A percentile compares a stretch with the other conserved stretches of the same genome.
phyloP scores from a whole-genome alignment of 805 yeast species.

The Barnettozyma salicaria region DNA sequence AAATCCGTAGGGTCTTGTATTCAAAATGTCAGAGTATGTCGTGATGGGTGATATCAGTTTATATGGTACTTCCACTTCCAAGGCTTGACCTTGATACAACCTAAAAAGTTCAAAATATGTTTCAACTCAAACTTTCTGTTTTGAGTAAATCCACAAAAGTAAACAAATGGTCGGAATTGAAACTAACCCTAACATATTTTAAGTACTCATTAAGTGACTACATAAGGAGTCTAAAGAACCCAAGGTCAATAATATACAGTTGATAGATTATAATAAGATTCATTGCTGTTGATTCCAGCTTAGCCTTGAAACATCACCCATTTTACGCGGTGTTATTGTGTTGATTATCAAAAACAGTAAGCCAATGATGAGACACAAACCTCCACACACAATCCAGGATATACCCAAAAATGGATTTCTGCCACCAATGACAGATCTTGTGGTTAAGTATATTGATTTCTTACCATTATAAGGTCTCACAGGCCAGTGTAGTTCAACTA shows the following conservation, averaged over 20 bases:
- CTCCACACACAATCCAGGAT: conserved; percentile 72
- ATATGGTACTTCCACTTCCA: no score
- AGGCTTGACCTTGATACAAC: no score
- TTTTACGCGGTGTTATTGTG: conserved; percentile 58
- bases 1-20: no score
- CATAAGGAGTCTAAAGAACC: no score
- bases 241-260: not conserved
- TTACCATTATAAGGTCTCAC: conserved; percentile 62
- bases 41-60: no score
- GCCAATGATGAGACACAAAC: conserved; percentile 55
- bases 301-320: conserved; percentile 64
- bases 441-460: conserved; percentile 60
- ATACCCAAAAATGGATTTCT: conserved; percentile 68
- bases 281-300: conserved; percentile 60
- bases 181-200: no score
- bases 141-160: no score
- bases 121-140: no score
- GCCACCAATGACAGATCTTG: conserved; percentile 71
- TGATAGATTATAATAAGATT: not conserved
- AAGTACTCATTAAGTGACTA: no score
- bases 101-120: no score
- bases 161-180: no score
- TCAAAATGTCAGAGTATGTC: no score
- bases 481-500: conserved; percentile 74
- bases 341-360: conserved; percentile 47